Base-by-base conservation (phyloP, 352 stramenopile genomes). In the Pythium rhizo-oryzae region DNA sequence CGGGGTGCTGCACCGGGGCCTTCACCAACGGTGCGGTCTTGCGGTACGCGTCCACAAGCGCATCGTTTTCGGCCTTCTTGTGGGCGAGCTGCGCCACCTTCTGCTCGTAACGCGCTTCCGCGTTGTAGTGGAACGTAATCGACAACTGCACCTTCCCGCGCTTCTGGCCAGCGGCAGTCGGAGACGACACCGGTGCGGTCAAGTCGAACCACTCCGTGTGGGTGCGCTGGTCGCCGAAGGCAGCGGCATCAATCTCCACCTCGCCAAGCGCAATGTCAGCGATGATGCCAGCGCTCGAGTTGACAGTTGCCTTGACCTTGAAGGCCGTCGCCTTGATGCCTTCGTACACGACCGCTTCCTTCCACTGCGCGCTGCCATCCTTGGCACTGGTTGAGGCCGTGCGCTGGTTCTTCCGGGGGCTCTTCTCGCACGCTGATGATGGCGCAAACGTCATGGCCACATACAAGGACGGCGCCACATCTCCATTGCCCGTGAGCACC, bases 251-350 rank as follows among this genome's bases (percentile, higher is more conserved):
- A 50, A 94, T 61, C 62, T 91, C 81, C 8, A 80, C 55, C 70
- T 94, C 84, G 41, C 86, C 86, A 18, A 94, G 68, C 41, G 88
- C 80, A 21, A 90, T 76, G 55, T 93, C 85, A 2, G 87, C 78
- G 65, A 94, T 79, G 41, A 91, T 63, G 18, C 79, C 71, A 7
- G 82, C 77, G 41, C 75, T 87, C 56, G 77, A 80, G 62, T 78
- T 84, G 33, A 96, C 71, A 11, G 75, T 78, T 12, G 89, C 70
- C 65, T 92, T 91, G 51, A 92, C 72, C n/a, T 75, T 67, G 44
- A 93, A 90, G 30, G 71, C 75, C 58, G 78, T 91, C 18, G 74
- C 72, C 77, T 93, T 96, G 54, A 87, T 67, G 23, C 85, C 84
- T 56, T 85, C 81, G 64, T 86, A 91, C 57, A 78, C 66, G 23